Evolutionary conservation across 805 yeast genomes (phyloP), one percentile per base, ranked within the genome.

Genomic region (Lachancea dasiensis): DNA sequence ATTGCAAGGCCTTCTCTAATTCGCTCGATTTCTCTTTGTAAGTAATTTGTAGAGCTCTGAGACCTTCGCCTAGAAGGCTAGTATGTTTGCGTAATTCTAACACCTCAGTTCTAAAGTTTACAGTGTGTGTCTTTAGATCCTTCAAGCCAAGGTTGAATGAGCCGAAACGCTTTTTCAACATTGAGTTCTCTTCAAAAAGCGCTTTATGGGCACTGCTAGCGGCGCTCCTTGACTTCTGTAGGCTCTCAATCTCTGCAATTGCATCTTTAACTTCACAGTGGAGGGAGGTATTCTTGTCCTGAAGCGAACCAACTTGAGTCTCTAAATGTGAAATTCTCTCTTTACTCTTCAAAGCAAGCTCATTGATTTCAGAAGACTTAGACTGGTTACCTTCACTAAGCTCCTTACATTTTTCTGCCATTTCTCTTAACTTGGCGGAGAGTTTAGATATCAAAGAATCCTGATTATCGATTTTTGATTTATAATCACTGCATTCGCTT

Each of bases 361-460:
- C 3, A 10, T 34, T 25, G 5, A 32, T 9, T 11, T 32, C 22
- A 6, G 28, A 13, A 3, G 6, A 4, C 14, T 24, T 25, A 10
- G 27, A 8, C 5, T n/a, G 14, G 5, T 32, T 23, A 10, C 7
- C 27, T 32, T 32, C 28, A 11, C 16, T 50, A 14, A 63, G 35
- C 6, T 54, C 58, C 27, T 56, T 56, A 31, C 50, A 60, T 6
- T 51, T 49, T 5, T 50, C 43, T 1, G 74, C 73, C 13, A 75
- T 52, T 1, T 63, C 55, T 46, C 68, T 67, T 27, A 74, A 49
- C 49, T 72, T 73, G 13, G 63, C 70, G 0, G 73, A 67, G 31
- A 73, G 44, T 40, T 67, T 70, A 3, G 65, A 60, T 17, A 69
- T 63, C 21, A 69, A 45, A 1, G 47, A 29, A 21, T 63, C 62